Conservation (phyloP, 768 basidiomycete species). For the Rhodotorula babjevae region DNA sequence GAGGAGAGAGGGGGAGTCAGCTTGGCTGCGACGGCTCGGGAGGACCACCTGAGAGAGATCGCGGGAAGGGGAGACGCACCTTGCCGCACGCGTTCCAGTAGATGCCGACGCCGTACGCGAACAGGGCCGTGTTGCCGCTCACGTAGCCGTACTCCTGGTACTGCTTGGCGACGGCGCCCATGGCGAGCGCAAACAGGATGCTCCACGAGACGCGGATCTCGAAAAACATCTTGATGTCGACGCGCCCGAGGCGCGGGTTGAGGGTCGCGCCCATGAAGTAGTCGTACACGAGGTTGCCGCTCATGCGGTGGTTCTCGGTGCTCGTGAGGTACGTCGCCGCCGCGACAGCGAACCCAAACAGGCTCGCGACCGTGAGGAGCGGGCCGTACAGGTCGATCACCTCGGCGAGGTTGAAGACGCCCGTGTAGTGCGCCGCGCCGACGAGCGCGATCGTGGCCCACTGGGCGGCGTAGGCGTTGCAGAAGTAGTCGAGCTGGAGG, state of each 20-base stretch:
- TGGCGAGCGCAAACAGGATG: constrained; percentile 83
- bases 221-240: constrained; percentile 93
- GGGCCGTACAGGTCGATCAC: constrained; percentile 96
- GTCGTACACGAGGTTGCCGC: constrained; percentile 80
- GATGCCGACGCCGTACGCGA: constrained; percentile 91
- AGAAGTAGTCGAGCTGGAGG: constrained; percentile 90
- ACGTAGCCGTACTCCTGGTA: constrained; percentile 88
- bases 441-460: constrained; percentile 77
- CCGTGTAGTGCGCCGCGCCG: constrained; percentile 56
- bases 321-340: constrained; percentile 73
- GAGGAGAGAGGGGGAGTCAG: not conserved
- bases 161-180: constrained; percentile 91
- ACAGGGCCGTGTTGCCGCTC: constrained; percentile 92
- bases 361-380: constrained; percentile 91
- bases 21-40: too few relatives aligned
- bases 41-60: too few relatives aligned
- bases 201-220: constrained; percentile 82
- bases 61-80: not conserved
- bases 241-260: constrained; percentile 82
- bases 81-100: constrained; percentile 83
- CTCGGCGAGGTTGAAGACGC: constrained; percentile 82
- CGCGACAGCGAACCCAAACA: constrained; percentile 78
- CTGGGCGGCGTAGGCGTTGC: constrained; percentile 81
- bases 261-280: constrained; percentile 87
- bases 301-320: constrained; percentile 75